Evolutionary conservation across 2,329 filamentous ascomycete genomes (phyloP).

Genomic region (Nemania sp.): DNA sequence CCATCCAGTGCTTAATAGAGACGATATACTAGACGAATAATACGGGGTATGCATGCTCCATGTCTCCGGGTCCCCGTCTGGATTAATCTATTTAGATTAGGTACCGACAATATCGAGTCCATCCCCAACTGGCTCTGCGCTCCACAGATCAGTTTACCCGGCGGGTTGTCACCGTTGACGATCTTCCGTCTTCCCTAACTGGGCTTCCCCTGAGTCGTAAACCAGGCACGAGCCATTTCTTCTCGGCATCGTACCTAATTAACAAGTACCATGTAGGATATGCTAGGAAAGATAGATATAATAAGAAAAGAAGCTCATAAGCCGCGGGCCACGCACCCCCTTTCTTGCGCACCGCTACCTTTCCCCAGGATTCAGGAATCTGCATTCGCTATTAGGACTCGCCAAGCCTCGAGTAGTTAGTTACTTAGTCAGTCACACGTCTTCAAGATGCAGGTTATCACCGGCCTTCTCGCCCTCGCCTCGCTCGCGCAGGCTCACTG

Average conservation of each 20-base stretch:
- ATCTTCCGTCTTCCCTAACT: conserved; percentile 13
- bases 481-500: conserved; percentile 46
- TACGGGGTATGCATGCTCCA: background rate
- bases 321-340: background rate
- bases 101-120: too few species aligned
- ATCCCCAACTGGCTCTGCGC: conserved; percentile 4
- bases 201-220: conserved; percentile 17
- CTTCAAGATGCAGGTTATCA: conserved; percentile 34
- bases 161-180: conserved; percentile 6
- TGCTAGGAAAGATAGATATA: conserved; percentile 3
- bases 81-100: conserved; percentile 11
- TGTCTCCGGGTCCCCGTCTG: background rate
- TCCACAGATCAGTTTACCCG: conserved; percentile 19
- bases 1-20: conserved; percentile 1
- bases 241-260: conserved; percentile 7
- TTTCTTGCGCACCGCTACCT: background rate
- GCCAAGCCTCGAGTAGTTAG: background rate
- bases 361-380: background rate
- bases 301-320: background rate
- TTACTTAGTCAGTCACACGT: too few species aligned
- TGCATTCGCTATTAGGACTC: conserved; percentile 1
- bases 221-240: conserved; percentile 9
- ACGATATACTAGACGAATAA: conserved; percentile 8
- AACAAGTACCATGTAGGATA: background rate
- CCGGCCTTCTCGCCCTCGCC: conserved; percentile 35